Percentiles rank a stretch among this genome's conserved stretches.
These are phyloP conservation scores for Didymella exigua DNA, from an alignment of 2,329 filamentous ascomycete species.

Conservation along the genomic window DNA sequence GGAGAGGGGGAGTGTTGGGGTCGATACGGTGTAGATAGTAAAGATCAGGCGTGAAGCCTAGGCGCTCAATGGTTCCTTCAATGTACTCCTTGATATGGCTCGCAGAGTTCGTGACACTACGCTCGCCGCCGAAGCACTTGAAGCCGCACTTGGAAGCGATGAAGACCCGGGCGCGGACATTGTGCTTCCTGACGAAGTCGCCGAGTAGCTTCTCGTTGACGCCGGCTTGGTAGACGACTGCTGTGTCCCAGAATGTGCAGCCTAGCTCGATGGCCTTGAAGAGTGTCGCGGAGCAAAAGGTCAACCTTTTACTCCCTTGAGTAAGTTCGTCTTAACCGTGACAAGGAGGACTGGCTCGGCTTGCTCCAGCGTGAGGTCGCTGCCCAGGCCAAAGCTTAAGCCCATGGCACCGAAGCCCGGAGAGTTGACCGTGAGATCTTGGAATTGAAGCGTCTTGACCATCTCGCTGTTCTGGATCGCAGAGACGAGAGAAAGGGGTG, in stretches of 20 bases:
- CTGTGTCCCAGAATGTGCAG: conserved; percentile 59
- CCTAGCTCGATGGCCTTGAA: conserved; percentile 58
- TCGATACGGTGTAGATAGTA: conserved; percentile 53
- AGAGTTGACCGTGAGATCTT: conserved; percentile 50
- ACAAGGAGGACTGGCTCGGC: conserved; percentile 56
- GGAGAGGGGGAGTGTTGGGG: conserved; percentile 43
- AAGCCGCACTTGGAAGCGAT: conserved; percentile 37
- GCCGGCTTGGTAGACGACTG: conserved; percentile 30
- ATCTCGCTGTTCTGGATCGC: conserved; percentile 11
- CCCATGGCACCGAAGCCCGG: conserved; percentile 65
- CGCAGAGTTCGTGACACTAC: conserved; percentile 46
- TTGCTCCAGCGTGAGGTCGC: conserved; percentile 49
- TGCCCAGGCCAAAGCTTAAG: conserved; percentile 53
- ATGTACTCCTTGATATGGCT: conserved; percentile 49
- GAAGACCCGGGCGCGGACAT: conserved; percentile 33
- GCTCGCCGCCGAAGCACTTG: conserved; percentile 45
- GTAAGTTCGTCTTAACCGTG: too few relatives aligned
- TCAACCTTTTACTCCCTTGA: too few relatives aligned
- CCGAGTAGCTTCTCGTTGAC: conserved; percentile 38
- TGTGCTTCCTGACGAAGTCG: conserved; percentile 35
- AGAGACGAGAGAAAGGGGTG: neutral
- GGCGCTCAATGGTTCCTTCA: conserved; percentile 46
- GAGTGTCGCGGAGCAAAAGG: too few relatives aligned
- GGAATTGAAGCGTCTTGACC: conserved; percentile 30
- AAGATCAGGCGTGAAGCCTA: conserved; percentile 49